These are phyloP conservation scores for Entomortierella chlamydospora DNA, from an alignment of 192 early-diverging fungal genomes.

Conservation along the genomic window DNA sequence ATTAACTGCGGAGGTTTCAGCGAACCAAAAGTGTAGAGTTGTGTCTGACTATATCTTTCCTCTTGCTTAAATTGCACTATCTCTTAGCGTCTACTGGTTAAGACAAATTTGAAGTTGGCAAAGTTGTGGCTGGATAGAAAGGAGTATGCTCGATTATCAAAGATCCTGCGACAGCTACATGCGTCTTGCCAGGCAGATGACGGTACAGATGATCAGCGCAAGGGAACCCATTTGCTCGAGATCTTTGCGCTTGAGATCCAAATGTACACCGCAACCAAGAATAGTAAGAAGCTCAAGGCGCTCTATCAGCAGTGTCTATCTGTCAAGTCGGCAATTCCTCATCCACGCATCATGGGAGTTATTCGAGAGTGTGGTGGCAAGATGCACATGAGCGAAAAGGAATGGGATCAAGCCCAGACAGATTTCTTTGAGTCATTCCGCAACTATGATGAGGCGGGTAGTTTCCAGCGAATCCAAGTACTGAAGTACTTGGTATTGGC, in stretches of 20 bases:
- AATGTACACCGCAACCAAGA: constrained; percentile 92
- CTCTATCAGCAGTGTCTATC: constrained; percentile 89
- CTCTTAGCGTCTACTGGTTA: constrained; percentile 81
- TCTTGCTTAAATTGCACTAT: constrained; percentile 5
- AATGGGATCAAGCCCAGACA: constrained; percentile 92
- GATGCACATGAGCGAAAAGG: constrained; percentile 96
- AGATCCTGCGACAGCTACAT: constrained; percentile 84
- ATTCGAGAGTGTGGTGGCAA: constrained; percentile 98
- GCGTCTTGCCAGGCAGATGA: constrained; percentile 81
- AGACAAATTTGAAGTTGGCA: constrained; percentile 89
- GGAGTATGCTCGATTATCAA: constrained; percentile 77
- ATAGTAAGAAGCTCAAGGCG: constrained; percentile 89
- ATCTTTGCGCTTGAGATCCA: constrained; percentile 96
- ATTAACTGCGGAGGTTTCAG: not conserved
- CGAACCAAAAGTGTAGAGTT: too few relatives aligned
- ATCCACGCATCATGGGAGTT: constrained; percentile 96
- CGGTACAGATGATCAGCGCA: constrained; percentile 87
- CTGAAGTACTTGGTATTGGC: constrained; percentile 96
- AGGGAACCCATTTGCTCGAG: constrained; percentile 94
- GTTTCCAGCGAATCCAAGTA: constrained; percentile 89
- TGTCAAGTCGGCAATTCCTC: constrained; percentile 94
- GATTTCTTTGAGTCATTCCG: constrained; percentile 99
- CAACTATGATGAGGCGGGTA: constrained; percentile 97
- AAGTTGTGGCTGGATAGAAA: constrained; percentile 87
- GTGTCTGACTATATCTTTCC: too few relatives aligned